Percentiles rank a stretch among this genome's conserved stretches.
Conservation (phyloP, 257 asterid species). For the Cynanchum wilfordii region DNA sequence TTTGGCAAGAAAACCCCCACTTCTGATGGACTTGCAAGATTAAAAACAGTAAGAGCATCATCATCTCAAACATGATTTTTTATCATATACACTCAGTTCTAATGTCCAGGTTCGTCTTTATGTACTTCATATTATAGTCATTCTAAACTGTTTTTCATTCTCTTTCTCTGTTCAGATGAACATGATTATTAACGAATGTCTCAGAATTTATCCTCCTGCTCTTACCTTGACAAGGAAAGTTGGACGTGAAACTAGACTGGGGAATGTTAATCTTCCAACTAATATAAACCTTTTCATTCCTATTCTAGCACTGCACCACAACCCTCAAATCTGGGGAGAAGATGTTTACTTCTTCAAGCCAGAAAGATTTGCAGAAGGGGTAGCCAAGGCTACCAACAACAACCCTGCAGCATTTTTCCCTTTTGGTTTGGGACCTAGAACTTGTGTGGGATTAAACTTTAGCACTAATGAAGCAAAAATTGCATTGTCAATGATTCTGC, state of each 20-base stretch:
- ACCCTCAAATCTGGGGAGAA: conserved; percentile 20
- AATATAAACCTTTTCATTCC: conserved; percentile 14
- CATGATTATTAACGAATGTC: conserved; percentile 25
- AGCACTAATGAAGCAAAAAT: conserved; percentile 20
- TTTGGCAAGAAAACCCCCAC: conserved; percentile 17
- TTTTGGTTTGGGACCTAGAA: conserved; percentile 27
- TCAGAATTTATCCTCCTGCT: conserved; percentile 22
- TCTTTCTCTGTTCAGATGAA: conserved; percentile 8
- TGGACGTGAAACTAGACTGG: conserved; percentile 3
- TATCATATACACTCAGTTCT: too few relatives aligned
- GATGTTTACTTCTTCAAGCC: conserved; percentile 23
- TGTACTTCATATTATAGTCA: not conserved
- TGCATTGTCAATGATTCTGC: conserved; percentile 5
- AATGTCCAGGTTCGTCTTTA: too few relatives aligned
- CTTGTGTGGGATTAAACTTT: conserved; percentile 27
- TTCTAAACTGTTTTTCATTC: not conserved
- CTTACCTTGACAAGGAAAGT: not conserved
- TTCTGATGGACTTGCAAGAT: conserved; percentile 15
- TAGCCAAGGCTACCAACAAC: conserved; percentile 24
- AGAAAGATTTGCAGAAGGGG: conserved; percentile 29
- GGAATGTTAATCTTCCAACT: conserved; percentile 21
- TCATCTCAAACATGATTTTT: not conserved
- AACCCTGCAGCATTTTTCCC: conserved; percentile 20
- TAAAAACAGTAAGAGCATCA: conserved; percentile 10
- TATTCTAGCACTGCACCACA: conserved; percentile 4